Evolutionary conservation across 169 alveolate species (phyloP).

Genomic region (Plasmodium berghei): DNA sequence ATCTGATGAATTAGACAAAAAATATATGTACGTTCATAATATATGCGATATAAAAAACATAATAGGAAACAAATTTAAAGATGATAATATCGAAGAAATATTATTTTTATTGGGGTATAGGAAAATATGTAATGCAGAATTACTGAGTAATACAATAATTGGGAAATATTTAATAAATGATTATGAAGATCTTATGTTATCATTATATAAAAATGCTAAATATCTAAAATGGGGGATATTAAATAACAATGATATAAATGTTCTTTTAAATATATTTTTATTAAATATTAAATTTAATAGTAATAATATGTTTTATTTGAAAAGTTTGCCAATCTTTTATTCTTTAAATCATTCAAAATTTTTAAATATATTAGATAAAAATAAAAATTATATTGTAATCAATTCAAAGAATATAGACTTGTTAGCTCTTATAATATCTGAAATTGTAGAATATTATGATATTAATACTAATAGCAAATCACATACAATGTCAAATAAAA

Average conservation of each 20-base stretch:
- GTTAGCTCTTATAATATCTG: constrained; percentile 13
- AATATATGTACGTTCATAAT: constrained; percentile 51
- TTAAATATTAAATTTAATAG: constrained; percentile 46
- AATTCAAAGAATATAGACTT: constrained; percentile 30
- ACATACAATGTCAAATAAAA: background rate
- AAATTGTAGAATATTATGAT: background rate
- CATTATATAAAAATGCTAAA: constrained; percentile 38
- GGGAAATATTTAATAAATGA: constrained; percentile 37
- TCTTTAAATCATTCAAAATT: constrained; percentile 31
- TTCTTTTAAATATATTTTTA: constrained; percentile 23
- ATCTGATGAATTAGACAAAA: background rate
- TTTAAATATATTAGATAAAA: constrained; percentile 7
- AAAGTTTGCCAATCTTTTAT: constrained; percentile 57
- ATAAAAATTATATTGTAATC: constrained; percentile 35
- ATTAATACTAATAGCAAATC: background rate
- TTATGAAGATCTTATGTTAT: constrained; percentile 49
- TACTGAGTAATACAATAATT: constrained; percentile 8
- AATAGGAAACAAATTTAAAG: constrained; percentile 21
- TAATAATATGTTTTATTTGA: constrained; percentile 54
- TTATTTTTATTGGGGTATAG: constrained; percentile 51
- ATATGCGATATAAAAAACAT: constrained; percentile 43
- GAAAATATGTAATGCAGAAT: constrained; percentile 32
- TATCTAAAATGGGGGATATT: constrained; percentile 25
- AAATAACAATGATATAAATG: constrained; percentile 7
- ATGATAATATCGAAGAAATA: constrained; percentile 23